Conservation (phyloP, 2,329 filamentous ascomycete genomes). For the Exophiala viscosa region DNA sequence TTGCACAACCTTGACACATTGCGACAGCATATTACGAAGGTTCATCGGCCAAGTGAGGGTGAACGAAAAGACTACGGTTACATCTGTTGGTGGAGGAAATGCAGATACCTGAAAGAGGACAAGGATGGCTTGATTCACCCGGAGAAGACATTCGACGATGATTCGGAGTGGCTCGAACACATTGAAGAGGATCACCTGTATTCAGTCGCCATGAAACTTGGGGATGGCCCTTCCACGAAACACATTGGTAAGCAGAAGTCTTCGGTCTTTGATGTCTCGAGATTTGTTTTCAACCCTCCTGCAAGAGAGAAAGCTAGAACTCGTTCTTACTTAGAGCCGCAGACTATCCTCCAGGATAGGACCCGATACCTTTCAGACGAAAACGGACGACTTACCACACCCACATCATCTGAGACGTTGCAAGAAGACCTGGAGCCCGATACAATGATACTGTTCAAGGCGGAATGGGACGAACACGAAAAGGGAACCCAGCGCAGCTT, state of each 20-base stretch:
- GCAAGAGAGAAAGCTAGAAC: conserved; percentile 22
- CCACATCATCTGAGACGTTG: conserved; percentile 22
- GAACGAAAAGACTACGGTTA: conserved; percentile 13
- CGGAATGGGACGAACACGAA: conserved; percentile 28
- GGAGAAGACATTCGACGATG: conserved; percentile 35
- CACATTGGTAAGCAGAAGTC: conserved; percentile 52
- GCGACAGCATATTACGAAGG: conserved; percentile 56
- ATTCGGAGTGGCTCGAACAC: conserved; percentile 49
- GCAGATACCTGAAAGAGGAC: conserved; percentile 25
- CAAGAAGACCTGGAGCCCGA: conserved; percentile 32
- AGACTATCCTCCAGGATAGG: conserved; percentile 22
- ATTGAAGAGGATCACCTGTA: conserved; percentile 51
- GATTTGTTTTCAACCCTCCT: conserved; percentile 14
- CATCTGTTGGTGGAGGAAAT: conserved; percentile 35
- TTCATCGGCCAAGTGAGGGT: conserved; percentile 42
- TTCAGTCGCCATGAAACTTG: conserved; percentile 53
- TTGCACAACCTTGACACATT: conserved; percentile 61
- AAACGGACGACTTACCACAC: conserved; percentile 24
- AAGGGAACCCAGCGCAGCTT: conserved; percentile 37
- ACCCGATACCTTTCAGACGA: conserved; percentile 24
- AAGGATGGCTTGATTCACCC: conserved; percentile 29
- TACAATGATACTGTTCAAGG: conserved; percentile 34
- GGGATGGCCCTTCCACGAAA: conserved; percentile 57
- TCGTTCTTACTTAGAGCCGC: conserved; percentile 26
- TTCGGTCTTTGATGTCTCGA: conserved; percentile 19